These are phyloP conservation scores for Pulveroboletus frians DNA, from an alignment of 768 basidiomycete species.

Conservation along the genomic window DNA sequence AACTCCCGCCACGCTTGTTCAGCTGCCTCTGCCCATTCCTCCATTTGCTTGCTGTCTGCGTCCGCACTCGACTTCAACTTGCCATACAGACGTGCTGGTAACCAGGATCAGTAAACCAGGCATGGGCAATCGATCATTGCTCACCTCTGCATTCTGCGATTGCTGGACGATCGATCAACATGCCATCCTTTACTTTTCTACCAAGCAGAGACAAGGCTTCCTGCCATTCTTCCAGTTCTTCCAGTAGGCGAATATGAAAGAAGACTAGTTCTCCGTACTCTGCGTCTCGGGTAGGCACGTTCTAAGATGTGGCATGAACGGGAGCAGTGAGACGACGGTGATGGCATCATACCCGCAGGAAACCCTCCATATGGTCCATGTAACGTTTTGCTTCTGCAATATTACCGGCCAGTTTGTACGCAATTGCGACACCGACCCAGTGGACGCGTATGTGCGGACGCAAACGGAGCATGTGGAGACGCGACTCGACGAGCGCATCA, in stretches of 20 bases:
- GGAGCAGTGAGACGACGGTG: background rate
- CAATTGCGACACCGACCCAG: conserved; percentile 87
- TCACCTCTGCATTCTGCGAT: conserved; percentile 67
- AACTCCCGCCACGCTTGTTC: conserved; percentile 76
- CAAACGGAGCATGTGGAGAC: conserved; percentile 71
- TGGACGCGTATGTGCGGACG: conserved; percentile 81
- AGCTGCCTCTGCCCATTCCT: conserved; percentile 56
- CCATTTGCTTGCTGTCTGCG: conserved; percentile 8
- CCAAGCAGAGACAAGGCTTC: conserved; percentile 65
- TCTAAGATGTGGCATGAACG: conserved; percentile 37
- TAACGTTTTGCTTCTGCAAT: conserved; percentile 63
- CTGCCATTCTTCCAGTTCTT: conserved; percentile 60
- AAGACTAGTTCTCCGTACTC: conserved; percentile 81
- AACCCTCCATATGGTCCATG: conserved; percentile 64
- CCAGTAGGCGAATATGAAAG: conserved; percentile 69
- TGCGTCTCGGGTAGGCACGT: conserved; percentile 70
- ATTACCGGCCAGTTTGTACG: conserved; percentile 81
- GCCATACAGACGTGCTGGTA: conserved; percentile 70
- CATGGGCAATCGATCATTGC: background rate
- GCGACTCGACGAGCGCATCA: conserved; percentile 73
- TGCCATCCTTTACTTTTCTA: conserved; percentile 52
- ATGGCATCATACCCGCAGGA: conserved; percentile 52
- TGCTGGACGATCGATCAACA: conserved; percentile 65
- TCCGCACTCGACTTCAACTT: conserved; percentile 36
- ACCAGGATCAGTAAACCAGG: conserved; percentile 2